Evolutionary conservation across 1,139 yeast species (phyloP).

Genomic region (Candida glucosophila): DNA sequence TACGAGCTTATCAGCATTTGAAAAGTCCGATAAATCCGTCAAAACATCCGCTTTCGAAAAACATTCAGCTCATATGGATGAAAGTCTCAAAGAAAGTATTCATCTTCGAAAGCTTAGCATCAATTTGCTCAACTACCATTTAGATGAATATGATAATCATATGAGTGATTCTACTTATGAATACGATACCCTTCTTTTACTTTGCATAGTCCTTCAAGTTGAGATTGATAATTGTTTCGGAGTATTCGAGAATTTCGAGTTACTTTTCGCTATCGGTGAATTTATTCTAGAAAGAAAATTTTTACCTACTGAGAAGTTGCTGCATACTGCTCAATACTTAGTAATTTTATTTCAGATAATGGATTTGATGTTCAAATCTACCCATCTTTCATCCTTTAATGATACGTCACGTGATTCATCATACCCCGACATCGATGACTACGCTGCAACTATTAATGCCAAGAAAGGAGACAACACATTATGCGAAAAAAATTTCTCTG

Average conservation of each 20-base stretch:
- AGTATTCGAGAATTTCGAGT: conserved; percentile 35
- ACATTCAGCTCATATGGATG: conserved; percentile 15
- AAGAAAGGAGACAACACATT: background rate
- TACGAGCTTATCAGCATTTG: conserved; percentile 23
- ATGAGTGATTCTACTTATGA: conserved; percentile 9
- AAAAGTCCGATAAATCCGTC: conserved; percentile 5
- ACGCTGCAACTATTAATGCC: too few relatives aligned
- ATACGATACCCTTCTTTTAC: conserved; percentile 16
- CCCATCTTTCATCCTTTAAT: too few relatives aligned
- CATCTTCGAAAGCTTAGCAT: conserved; percentile 31
- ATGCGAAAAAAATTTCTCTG: background rate
- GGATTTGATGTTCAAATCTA: conserved; percentile 28
- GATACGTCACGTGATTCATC: too few relatives aligned
- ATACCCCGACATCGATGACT: too few relatives aligned
- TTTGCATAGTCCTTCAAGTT: conserved; percentile 28
- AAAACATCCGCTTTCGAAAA: conserved; percentile 1
- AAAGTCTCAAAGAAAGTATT: conserved; percentile 21
- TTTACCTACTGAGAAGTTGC: conserved; percentile 5
- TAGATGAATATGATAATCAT: conserved; percentile 34
- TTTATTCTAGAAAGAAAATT: conserved; percentile 19
- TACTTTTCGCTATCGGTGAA: conserved; percentile 37
- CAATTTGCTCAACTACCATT: conserved; percentile 27
- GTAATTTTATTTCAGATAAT: conserved; percentile 21
- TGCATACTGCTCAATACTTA: conserved; percentile 14
- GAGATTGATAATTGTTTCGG: conserved; percentile 30